Evolutionary conservation across 805 yeast species (phyloP), one percentile per base, ranked within the genome.

Genomic region (Kodamaea kaohsiungensis): DNA sequence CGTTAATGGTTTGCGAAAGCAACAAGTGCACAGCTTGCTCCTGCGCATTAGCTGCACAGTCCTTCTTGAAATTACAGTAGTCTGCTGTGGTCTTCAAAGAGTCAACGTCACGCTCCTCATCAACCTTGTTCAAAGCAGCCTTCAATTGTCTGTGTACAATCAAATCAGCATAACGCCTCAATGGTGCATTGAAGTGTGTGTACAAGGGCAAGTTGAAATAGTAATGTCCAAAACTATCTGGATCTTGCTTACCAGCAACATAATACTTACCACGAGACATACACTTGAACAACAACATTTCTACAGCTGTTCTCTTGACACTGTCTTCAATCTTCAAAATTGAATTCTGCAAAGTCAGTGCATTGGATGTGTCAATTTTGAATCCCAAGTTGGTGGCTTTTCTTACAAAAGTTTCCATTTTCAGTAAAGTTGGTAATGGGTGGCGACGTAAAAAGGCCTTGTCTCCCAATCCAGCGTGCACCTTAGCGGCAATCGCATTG

Each of bases 51-150:
- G 85, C 85, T 1, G 98, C 95, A 69, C 97, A 92, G 65, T 93
- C 98, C 67, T 91, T 90, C 71, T 92, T 91, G 79, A 93, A 95
- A 63, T 91, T 91, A 72, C 98, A 93, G 68, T 91, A 92, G 64
- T 93, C 97, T 9, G 96, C 87, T 33, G 89, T 82, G 63, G 89
- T 87, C 64, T 89, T 87, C 62, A 92, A 75, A 0, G 91, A 76
- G 39, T 88, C 93, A 51, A 83, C 65, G 56, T 86, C 90, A 30
- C 50, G 59, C 43, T 59, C 80, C 13, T 76, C 80, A 7, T 64
- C 55, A 2, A 68, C 70, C 40, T 69, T 64, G 38, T 70, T 71
- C 40, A 95, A 68, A 25, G 87, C 82, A 1, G 84, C 69, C 66
- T 89, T 92, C 61, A 95, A 74, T 73, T 95, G 99, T 62, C 97